Conservation (phyloP, 768 basidiomycete species). For the Candolleomyces aberdarensis region DNA sequence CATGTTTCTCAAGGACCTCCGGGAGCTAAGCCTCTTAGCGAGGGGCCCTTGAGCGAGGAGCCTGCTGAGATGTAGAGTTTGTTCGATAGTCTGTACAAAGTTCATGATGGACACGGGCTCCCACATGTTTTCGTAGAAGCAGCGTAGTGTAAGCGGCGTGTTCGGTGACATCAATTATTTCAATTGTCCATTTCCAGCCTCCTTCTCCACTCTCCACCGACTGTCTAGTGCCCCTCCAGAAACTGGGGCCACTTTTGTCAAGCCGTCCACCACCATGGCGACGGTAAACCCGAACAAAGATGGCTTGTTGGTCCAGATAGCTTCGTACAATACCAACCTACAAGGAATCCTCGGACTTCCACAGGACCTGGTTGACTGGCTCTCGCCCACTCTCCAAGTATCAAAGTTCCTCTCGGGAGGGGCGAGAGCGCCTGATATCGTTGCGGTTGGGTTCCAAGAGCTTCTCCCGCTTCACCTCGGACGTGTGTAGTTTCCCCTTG, state of each 20-base stretch:
- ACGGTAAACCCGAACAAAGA: constrained; percentile 10
- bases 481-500: constrained; percentile 47
- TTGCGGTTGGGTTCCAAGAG: constrained; percentile 94
- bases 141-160: too few relatives aligned
- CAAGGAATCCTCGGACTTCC: constrained; percentile 73
- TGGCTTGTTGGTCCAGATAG: constrained; percentile 69
- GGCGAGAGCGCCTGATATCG: constrained; percentile 72
- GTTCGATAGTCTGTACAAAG: neutral
- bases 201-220: too few relatives aligned
- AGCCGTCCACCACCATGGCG: neutral
- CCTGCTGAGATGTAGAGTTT: neutral
- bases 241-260: too few relatives aligned
- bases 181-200: neutral
- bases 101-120: too few relatives aligned
- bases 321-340: constrained; percentile 89
- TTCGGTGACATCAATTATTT: neutral
- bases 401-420: constrained; percentile 66
- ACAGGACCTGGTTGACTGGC: constrained; percentile 90
- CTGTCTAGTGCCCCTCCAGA: too few relatives aligned
- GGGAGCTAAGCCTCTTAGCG: too few relatives aligned
- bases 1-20: constrained; percentile 40
- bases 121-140: too few relatives aligned
- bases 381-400: constrained; percentile 76
- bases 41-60: too few relatives aligned
- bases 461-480: constrained; percentile 86